Percentiles rank a stretch among this genome's conserved stretches.
These are phyloP conservation scores for Penicillium sumatraense DNA, from an alignment of 2,329 filamentous ascomycete species.

Conservation along the genomic window DNA sequence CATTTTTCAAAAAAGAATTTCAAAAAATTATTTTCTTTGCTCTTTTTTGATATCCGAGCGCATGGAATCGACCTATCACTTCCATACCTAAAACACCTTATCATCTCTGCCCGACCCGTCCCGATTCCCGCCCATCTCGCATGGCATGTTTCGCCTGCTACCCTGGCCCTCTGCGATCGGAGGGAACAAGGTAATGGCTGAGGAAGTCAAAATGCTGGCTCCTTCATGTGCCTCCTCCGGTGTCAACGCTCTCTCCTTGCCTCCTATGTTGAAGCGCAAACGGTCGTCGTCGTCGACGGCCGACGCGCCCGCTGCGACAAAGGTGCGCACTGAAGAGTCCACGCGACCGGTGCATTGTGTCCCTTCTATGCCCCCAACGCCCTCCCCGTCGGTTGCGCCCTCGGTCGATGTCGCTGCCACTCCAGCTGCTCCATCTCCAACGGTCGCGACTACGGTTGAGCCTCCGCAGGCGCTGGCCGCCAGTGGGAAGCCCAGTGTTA, in stretches of 20 bases:
- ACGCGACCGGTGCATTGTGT: constrained; percentile 11
- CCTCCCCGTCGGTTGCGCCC: constrained; percentile 10
- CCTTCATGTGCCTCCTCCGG: constrained; percentile 35
- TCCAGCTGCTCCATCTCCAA: constrained; percentile 12
- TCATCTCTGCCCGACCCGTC: constrained; percentile 3
- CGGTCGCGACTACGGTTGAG: constrained; percentile 16
- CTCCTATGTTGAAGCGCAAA: constrained; percentile 62
- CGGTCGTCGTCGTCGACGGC: constrained; percentile 55
- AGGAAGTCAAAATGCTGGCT: constrained; percentile 49
- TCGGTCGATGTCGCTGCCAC: constrained; percentile 15
- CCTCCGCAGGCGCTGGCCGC: constrained; percentile 23
- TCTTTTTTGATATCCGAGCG: constrained; percentile 5
- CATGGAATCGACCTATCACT: constrained; percentile 20
- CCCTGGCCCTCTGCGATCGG: constrained; percentile 52
- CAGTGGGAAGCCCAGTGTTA: constrained; percentile 30
- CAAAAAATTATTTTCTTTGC: neutral
- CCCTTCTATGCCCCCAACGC: constrained; percentile 5
- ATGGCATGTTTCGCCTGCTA: constrained; percentile 56
- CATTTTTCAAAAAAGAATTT: too few species aligned
- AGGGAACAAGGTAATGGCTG: constrained; percentile 50
- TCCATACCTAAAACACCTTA: constrained; percentile 7
- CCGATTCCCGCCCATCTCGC: constrained; percentile 35
- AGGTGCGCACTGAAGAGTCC: constrained; percentile 35
- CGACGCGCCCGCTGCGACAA: constrained; percentile 36
- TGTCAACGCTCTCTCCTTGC: constrained; percentile 32